Evolutionary conservation across 1,284 basidiomycete species (phyloP), one percentile per base, ranked within the genome.

Genomic region (Psilocybe mexicana): DNA sequence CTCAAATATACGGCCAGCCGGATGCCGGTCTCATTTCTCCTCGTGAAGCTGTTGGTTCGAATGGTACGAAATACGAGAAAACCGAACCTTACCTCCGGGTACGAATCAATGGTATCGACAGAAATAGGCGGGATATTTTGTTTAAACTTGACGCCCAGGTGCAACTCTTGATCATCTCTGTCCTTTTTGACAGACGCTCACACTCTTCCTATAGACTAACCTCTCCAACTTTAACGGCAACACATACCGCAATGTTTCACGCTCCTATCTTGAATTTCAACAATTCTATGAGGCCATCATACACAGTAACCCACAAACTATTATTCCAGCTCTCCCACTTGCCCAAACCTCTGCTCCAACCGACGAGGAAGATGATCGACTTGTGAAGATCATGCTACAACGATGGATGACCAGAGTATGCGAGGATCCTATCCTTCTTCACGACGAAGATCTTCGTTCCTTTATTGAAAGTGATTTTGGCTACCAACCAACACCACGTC

Each of bases 381-480:
- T 98, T 1, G 93, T 98, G 42, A 89, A 90, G 69, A 90, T 95
- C 61, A 93, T 94, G 81, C 79, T 97, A 25, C 96, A 97, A 74
- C 81, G 92, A 59, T 98, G 95, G 94, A 83, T 96, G 58, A 87
- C 90, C 6, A 79, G 95, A 52, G 84, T 98, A 40, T 94, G 91
- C 72, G 92, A 94, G 67, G 93, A 98, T 70, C 86, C 87, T 1
- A 92, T 95, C 57, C 73, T 97, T 49, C 77, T 93, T 44, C 77
- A 86, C 58, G 94, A 98, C 63, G 95, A 97, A 68, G 96, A 98
- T 70, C 73, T 96, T 61, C 85, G 94, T 42, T 88, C 90, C 28
- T 98, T 98, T 70, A 84, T 98, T 61, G 95, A 98, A 74, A 94
- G 88, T 65, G 95, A 98, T 74, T 98, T 98, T 77, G 95, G 96